Base-by-base conservation (phyloP, 345 rosid genomes). In the Combretum micranthum region DNA sequence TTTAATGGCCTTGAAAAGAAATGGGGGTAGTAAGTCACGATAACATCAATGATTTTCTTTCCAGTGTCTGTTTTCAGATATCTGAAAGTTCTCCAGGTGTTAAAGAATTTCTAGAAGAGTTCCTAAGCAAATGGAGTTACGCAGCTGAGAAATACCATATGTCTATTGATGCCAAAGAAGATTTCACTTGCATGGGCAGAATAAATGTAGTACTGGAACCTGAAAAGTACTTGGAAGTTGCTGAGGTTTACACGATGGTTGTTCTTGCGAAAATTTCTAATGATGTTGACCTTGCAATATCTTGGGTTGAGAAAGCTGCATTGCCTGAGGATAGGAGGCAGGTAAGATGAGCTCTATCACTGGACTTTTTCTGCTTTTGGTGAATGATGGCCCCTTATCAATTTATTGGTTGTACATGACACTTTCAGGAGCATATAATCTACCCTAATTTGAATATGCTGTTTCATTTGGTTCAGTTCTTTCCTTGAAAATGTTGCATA, bases 271-370 rank as follows among this genome's bases (percentile, higher is more conserved):
- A 64, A 47, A 61, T 60, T 58, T 69, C 78, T 58, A 72, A 70
- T 20, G 82, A 88, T 62, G 37, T 81, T 57, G 76, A 76, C 48
- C 55, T 43, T 70, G 95, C 96, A 61, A 67, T 88, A 64, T 67
- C 88, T 52, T 88, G 98, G 98, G 79, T 81, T 47, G 93, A 88
- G 79, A 72, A 81, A 61, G 86, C 95, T 74, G 67, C 77, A 26
- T 55, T 92, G 65, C 93, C 95, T 11, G 93, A 84, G 66, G 92
- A 83, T 65, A 78, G 64, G 60, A 78, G 77, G 64, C 89, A 81
- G 89, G 98, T 92, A 75, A 57, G 44, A 4, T 15, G 13, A 47
- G 17, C 21, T 55, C 18, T 50, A 0, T 14, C 50, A 20, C 50
- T 20, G 20, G 6, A 47, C 20, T 47, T 47, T 47, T 12, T 17